Conservation (phyloP, 208 protist species). For the Trypanosoma platydactyli region DNA sequence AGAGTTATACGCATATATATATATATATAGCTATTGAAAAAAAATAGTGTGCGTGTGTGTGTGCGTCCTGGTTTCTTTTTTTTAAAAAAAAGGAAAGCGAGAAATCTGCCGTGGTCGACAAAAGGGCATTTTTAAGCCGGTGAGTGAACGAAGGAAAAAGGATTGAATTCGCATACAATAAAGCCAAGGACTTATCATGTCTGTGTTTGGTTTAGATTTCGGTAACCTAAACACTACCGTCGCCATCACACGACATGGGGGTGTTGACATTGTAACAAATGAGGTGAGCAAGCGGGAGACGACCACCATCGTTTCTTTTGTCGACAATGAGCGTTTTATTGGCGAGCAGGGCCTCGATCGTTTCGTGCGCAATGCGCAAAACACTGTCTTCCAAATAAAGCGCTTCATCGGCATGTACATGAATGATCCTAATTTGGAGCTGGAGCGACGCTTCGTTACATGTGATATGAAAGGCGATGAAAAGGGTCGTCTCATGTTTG, state of each 20-base stretch:
- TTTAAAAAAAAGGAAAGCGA: not conserved
- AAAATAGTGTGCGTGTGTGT: not conserved
- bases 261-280: conserved; percentile 91
- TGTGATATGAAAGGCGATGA: conserved; percentile 65
- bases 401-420: conserved; percentile 87
- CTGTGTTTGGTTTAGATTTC: conserved; percentile 93
- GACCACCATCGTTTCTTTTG: conserved; percentile 89
- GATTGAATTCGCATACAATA: conserved; percentile 10
- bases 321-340: conserved; percentile 87
- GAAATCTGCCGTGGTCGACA: conserved; percentile 3
- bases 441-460: conserved; percentile 65
- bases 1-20: not conserved
- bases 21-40: not conserved
- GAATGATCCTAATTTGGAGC: conserved; percentile 57
- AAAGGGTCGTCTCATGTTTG: conserved; percentile 75
- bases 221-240: conserved; percentile 89
- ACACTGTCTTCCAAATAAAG: conserved; percentile 87
- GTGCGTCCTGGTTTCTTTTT: conserved; percentile 19
- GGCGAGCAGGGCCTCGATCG: conserved; percentile 83
- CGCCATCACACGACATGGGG: conserved; percentile 81
- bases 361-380: conserved; percentile 83
- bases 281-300: conserved; percentile 90
- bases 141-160: conserved; percentile 17
- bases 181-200: conserved; percentile 48
- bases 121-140: not conserved